A percentile compares a stretch with the other conserved stretches of the same genome.
Conservation (phyloP, 2,329 filamentous ascomycete genomes). For the Metarhizium guizhouense region DNA sequence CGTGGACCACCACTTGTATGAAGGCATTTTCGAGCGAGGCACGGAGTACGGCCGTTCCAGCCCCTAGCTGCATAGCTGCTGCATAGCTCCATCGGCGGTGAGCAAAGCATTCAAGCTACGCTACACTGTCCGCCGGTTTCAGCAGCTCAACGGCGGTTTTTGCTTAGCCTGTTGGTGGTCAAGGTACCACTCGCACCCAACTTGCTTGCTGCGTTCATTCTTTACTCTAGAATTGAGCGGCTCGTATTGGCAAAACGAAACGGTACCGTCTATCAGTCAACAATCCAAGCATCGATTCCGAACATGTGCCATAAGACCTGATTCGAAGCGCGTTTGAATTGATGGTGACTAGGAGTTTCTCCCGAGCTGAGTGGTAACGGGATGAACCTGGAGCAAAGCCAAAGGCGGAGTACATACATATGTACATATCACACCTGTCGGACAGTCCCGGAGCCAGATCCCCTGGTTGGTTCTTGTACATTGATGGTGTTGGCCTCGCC, state of each 20-base stretch:
- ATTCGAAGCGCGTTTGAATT: not conserved
- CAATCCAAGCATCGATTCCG: no score
- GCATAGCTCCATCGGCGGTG: not conserved
- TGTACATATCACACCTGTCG: not conserved
- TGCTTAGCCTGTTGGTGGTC: not conserved
- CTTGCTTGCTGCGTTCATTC: not conserved
- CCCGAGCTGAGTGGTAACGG: not conserved
- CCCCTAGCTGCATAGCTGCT: not conserved
- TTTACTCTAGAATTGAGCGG: not conserved
- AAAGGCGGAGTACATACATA: no score
- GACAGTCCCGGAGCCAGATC: conserved; percentile 5
- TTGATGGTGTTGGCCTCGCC: not conserved
- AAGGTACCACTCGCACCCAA: not conserved
- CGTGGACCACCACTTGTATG: not conserved
- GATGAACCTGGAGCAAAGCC: not conserved
- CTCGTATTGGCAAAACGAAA: not conserved
- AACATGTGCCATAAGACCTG: not conserved
- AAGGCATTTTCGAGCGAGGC: conserved; percentile 2
- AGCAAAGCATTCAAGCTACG: not conserved
- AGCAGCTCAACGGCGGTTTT: no score
- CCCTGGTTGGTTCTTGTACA: not conserved
- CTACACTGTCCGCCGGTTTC: no score
- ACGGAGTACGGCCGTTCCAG: not conserved
- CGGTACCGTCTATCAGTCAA: not conserved
- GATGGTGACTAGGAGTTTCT: not conserved